These are phyloP conservation scores for Mariannaea sp. DNA, from an alignment of 2,329 filamentous ascomycete species.

Conservation along the genomic window DNA sequence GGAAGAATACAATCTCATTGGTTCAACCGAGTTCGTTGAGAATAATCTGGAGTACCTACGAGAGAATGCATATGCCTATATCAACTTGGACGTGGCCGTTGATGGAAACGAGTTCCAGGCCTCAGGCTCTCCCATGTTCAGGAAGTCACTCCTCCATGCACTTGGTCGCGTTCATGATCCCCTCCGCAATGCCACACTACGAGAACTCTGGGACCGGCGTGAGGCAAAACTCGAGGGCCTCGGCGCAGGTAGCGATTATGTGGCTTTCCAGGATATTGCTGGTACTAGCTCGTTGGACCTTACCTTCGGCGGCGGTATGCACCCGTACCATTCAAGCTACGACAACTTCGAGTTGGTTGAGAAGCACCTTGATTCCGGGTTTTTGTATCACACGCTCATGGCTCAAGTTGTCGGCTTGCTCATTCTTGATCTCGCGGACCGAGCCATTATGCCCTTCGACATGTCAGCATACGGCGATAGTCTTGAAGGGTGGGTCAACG, in stretches of 20 bases:
- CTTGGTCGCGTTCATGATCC: conserved; percentile 78
- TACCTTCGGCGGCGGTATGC: conserved; percentile 69
- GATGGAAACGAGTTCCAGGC: conserved; percentile 76
- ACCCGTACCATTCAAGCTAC: conserved; percentile 82
- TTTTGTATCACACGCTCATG: conserved; percentile 78
- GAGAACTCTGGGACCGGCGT: conserved; percentile 74
- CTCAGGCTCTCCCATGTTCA: conserved; percentile 79
- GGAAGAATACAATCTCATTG: conserved; percentile 89
- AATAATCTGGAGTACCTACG: conserved; percentile 75
- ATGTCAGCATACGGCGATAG: conserved; percentile 72
- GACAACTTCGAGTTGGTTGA: conserved; percentile 90
- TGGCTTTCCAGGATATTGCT: conserved; percentile 88
- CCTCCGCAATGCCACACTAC: conserved; percentile 70
- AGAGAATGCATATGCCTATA: conserved; percentile 78
- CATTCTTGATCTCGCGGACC: conserved; percentile 83
- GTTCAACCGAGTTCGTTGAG: conserved; percentile 94
- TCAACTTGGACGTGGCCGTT: conserved; percentile 88
- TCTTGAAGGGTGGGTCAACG: conserved; percentile 67
- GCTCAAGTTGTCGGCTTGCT: conserved; percentile 80
- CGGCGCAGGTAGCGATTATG: conserved; percentile 79
- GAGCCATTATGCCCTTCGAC: conserved; percentile 81
- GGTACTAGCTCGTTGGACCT: conserved; percentile 89
- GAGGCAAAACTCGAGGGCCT: conserved; percentile 67
- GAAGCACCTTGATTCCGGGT: conserved; percentile 78
- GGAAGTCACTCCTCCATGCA: conserved; percentile 71